These are phyloP conservation scores for Cryomyces minteri DNA, from an alignment of 495 filamentous ascomycete species.

Conservation along the genomic window DNA sequence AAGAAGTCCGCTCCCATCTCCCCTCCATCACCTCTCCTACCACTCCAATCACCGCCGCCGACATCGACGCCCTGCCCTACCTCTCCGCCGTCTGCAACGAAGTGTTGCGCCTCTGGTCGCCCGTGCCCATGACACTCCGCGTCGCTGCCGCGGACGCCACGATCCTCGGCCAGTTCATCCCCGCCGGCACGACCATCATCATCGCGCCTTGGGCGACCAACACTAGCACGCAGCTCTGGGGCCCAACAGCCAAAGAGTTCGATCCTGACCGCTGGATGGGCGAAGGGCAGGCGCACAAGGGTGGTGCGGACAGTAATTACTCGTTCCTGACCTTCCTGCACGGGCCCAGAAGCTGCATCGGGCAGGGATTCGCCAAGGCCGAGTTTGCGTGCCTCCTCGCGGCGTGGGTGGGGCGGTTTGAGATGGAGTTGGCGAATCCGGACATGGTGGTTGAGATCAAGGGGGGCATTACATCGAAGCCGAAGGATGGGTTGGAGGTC, in stretches of 20 bases:
- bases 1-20: constrained; percentile 42
- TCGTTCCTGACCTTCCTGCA: constrained; percentile 25
- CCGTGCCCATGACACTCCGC: constrained; percentile 44
- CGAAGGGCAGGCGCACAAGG: constrained; percentile 15
- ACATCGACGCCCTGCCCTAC: constrained; percentile 37
- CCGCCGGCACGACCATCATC: constrained; percentile 33
- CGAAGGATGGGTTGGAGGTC: constrained; percentile 18
- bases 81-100: constrained; percentile 46
- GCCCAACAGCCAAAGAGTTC: constrained; percentile 20
- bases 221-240: constrained; percentile 17
- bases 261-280: constrained; percentile 10
- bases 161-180: constrained; percentile 35
- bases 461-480: constrained; percentile 20
- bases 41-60: constrained; percentile 26
- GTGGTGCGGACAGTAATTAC: constrained; percentile 22
- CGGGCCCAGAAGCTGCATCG: constrained; percentile 29
- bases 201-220: constrained; percentile 28
- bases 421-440: constrained; percentile 31
- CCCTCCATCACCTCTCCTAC: constrained; percentile 31
- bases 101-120: constrained; percentile 35
- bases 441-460: constrained; percentile 16
- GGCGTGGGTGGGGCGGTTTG: constrained; percentile 50
- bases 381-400: constrained; percentile 77
- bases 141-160: constrained; percentile 42
- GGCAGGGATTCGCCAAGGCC: constrained; percentile 53